Conservation (phyloP, 2,329 filamentous ascomycete species). For the Sarocladium kiliense region DNA sequence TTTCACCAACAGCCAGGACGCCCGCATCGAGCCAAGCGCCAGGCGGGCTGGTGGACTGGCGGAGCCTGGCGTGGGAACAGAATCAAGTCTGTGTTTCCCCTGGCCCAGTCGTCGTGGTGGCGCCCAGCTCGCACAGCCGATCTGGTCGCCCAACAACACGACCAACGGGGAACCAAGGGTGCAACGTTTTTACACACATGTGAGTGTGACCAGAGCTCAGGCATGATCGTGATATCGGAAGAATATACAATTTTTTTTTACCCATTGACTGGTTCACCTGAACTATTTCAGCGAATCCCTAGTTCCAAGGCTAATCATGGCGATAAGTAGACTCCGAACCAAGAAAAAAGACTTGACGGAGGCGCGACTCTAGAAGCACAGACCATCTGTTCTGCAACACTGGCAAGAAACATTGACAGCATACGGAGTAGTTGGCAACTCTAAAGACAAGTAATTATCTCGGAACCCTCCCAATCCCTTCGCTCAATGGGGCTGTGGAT, state of each 20-base stretch:
- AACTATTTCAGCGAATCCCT: neutral
- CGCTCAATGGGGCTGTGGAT: neutral
- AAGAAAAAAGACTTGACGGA: neutral
- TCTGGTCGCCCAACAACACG: neutral
- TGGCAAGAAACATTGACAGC: neutral
- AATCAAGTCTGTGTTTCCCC: neutral
- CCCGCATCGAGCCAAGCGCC: constrained; percentile 18
- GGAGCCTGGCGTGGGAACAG: neutral
- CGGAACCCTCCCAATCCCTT: neutral
- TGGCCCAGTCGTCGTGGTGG: neutral
- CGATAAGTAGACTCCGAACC: neutral
- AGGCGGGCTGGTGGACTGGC: neutral
- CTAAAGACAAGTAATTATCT: too few species aligned
- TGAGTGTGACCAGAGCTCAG: too few species aligned
- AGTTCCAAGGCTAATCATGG: neutral
- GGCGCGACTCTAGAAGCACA: neutral
- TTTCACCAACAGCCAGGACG: constrained; percentile 46
- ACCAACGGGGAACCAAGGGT: too few species aligned
- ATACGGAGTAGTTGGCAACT: neutral
- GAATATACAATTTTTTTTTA: too few species aligned
- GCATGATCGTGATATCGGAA: too few species aligned
- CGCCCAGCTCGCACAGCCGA: neutral
- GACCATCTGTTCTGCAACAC: neutral
- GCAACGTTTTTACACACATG: too few species aligned
- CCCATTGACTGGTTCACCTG: too few species aligned